These are phyloP conservation scores for Ammopiptanthus mongolicus DNA, from an alignment of 306 rosid genomes.

Conservation along the genomic window DNA sequence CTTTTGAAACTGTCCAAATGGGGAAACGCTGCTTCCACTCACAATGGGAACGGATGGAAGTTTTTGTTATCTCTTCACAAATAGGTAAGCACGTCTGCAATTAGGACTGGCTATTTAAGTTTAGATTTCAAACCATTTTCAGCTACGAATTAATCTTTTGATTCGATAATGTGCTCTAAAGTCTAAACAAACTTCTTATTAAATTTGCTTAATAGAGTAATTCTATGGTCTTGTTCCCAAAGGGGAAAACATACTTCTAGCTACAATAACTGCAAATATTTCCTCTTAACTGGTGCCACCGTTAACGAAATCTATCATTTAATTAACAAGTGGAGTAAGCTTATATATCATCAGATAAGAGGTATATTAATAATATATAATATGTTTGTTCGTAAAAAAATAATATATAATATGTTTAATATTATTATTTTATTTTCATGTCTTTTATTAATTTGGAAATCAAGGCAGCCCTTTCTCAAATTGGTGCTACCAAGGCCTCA, in stretches of 20 bases:
- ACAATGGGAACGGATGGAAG: neutral
- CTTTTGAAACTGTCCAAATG: slow-evolving; percentile 29
- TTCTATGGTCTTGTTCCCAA: slow-evolving; percentile 1
- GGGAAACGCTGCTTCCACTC: slow-evolving; percentile 19
- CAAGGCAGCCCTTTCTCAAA: no score
- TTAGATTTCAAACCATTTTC: slow-evolving; percentile 19
- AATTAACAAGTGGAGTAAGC: neutral
- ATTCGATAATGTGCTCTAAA: neutral
- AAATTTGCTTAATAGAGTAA: slow-evolving; percentile 23
- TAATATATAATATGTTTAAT: no score
- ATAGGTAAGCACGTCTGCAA: slow-evolving; percentile 8
- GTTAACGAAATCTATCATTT: neutral
- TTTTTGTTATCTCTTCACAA: slow-evolving; percentile 18
- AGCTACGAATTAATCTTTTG: slow-evolving; percentile 15
- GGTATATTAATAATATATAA: no score
- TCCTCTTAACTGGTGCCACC: neutral
- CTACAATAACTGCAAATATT: neutral
- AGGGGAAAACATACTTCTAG: slow-evolving; percentile 4
- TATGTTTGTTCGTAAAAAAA: no score
- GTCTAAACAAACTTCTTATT: neutral
- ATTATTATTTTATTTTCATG: no score
- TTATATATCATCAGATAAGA: neutral
- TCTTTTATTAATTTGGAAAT: no score
- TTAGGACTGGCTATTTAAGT: neutral
- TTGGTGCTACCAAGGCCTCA: no score